Evolutionary conservation across 768 basidiomycete genomes (phyloP).

Genomic region (Cyclocybe aegerita): DNA sequence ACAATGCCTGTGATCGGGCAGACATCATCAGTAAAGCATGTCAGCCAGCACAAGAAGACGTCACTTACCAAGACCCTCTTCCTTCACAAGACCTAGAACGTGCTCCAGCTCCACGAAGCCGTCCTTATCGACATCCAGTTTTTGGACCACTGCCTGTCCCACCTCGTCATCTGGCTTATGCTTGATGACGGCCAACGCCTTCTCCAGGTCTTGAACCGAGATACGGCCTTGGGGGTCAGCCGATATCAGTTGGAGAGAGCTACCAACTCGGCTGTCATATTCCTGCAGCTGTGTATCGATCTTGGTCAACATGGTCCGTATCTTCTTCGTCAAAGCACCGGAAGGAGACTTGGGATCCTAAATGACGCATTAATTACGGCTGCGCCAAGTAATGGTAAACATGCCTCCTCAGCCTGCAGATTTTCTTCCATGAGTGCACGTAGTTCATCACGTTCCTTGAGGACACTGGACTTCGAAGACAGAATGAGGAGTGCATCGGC

Average conservation of each 20-base stretch:
- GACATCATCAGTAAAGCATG: background rate
- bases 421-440: conserved; percentile 93
- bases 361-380: background rate
- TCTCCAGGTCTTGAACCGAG: conserved; percentile 83
- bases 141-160: conserved; percentile 83
- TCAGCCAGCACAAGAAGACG: background rate
- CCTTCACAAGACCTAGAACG: conserved; percentile 83
- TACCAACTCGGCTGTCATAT: conserved; percentile 87
- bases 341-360: conserved; percentile 80
- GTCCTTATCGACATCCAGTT: conserved; percentile 94
- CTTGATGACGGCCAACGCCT: conserved; percentile 90
- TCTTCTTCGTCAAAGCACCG: conserved; percentile 91
- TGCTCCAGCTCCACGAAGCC: conserved; percentile 96
- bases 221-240: conserved; percentile 87
- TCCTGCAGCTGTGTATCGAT: conserved; percentile 90
- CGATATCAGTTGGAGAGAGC: conserved; percentile 82
- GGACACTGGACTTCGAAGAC: conserved; percentile 90
- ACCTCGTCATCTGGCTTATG: conserved; percentile 91
- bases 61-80: conserved; percentile 76
- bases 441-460: conserved; percentile 94
- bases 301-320: conserved; percentile 93
- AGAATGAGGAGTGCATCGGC: conserved; percentile 88
- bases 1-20: conserved; percentile 57
- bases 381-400: conserved; percentile 3
- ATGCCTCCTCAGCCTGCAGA: conserved; percentile 81